Conservation (phyloP, 768 basidiomycete species). For the Leccinum obscurum region DNA sequence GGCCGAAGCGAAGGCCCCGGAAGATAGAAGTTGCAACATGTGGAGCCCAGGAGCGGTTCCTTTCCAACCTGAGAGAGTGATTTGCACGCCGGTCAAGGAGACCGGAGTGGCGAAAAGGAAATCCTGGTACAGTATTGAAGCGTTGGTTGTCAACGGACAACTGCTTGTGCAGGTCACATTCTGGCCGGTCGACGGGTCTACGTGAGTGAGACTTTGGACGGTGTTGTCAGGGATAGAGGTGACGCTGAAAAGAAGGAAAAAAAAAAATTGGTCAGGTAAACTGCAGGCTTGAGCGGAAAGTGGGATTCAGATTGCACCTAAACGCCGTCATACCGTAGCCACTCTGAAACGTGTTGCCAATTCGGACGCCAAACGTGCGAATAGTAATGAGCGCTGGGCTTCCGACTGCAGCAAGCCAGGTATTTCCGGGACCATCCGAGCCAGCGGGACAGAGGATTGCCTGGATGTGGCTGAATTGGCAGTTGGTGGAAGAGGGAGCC, state of each 20-base stretch:
- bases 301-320: slow-evolving; percentile 47
- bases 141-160: slow-evolving; percentile 81
- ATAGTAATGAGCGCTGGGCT: slow-evolving; percentile 73
- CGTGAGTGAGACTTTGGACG: slow-evolving; percentile 71
- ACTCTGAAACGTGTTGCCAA: slow-evolving; percentile 87
- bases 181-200: slow-evolving; percentile 73
- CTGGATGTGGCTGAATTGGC: slow-evolving; percentile 61
- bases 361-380: slow-evolving; percentile 79
- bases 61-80: slow-evolving; percentile 74
- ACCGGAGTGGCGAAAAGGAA: slow-evolving; percentile 73
- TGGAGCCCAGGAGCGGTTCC: slow-evolving; percentile 83
- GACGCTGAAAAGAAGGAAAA: slow-evolving; percentile 48
- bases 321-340: slow-evolving; percentile 87
- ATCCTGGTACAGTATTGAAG: slow-evolving; percentile 85
- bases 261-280: slow-evolving; percentile 5
- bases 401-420: slow-evolving; percentile 82
- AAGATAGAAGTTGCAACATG: slow-evolving; percentile 87
- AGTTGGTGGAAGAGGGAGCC: slow-evolving; percentile 60
- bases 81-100: slow-evolving; percentile 85
- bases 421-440: slow-evolving; percentile 73
- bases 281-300: background rate
- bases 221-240: slow-evolving; percentile 89
- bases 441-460: slow-evolving; percentile 85
- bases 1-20: slow-evolving; percentile 87
- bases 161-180: slow-evolving; percentile 73